These are phyloP conservation scores for Fomitopsis schrenkii DNA, from an alignment of 1,284 basidiomycete species.

Conservation along the genomic window DNA sequence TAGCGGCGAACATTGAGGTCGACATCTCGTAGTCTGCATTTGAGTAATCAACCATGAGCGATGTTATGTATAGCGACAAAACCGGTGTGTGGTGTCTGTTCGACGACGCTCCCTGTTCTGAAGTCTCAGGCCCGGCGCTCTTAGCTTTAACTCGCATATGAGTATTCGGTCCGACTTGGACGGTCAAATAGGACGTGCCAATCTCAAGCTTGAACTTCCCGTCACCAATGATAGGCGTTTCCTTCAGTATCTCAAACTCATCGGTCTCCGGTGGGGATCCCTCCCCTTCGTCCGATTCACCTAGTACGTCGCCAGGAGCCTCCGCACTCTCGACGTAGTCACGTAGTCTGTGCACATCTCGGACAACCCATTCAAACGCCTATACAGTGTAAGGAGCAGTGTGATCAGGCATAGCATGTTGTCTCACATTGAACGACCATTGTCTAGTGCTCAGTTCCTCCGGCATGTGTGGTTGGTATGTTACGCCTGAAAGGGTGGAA, in stretches of 20 bases:
- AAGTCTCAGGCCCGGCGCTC: conserved; percentile 10
- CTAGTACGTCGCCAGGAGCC: conserved; percentile 6
- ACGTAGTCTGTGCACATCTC: conserved; percentile 49
- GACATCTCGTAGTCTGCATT: conserved; percentile 56
- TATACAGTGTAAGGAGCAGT: conserved; percentile 18
- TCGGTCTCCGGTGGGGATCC: conserved; percentile 19
- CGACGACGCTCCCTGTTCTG: conserved; percentile 16
- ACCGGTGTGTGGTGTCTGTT: conserved; percentile 25
- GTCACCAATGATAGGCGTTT: conserved; percentile 64
- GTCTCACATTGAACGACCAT: conserved; percentile 56
- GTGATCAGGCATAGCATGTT: neutral
- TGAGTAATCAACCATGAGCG: conserved; percentile 56
- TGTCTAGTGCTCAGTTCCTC: conserved; percentile 50
- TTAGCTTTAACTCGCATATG: conserved; percentile 11
- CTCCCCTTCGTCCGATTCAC: conserved; percentile 3
- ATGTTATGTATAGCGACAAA: conserved; percentile 65
- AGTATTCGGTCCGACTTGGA: neutral
- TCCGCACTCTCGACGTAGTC: conserved; percentile 41
- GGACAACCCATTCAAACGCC: conserved; percentile 68
- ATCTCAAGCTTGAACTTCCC: conserved; percentile 73
- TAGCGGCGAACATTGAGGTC: conserved; percentile 68
- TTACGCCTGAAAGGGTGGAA: conserved; percentile 10
- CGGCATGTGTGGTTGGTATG: conserved; percentile 13
- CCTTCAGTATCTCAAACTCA: conserved; percentile 58
- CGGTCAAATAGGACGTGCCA: conserved; percentile 31